Conservation (phyloP, 2,329 filamentous ascomycete genomes). For the Grosmannia huntii region DNA sequence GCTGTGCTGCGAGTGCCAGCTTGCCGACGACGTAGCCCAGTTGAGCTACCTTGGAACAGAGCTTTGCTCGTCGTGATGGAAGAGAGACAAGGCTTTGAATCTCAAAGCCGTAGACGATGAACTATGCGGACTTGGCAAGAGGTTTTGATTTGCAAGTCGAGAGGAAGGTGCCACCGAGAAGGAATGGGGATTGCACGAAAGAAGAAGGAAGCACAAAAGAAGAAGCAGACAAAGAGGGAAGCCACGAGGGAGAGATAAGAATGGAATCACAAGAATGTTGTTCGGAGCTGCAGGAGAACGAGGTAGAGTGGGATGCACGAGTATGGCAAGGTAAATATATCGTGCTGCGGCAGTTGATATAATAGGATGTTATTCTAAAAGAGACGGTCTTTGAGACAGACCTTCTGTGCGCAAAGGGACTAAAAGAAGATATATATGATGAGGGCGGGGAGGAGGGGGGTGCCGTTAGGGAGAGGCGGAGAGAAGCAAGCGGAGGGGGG, state of each 20-base stretch:
- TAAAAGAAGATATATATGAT: not conserved
- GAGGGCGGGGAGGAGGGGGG: not conserved
- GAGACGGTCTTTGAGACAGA: not conserved
- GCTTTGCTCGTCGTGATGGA: too few relatives aligned
- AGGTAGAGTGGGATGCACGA: not conserved
- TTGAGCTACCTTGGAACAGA: not conserved
- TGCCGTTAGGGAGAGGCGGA: not conserved
- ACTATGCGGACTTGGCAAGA: too few relatives aligned
- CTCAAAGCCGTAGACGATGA: too few relatives aligned
- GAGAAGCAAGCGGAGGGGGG: not conserved
- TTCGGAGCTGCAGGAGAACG: not conserved
- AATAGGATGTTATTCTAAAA: not conserved
- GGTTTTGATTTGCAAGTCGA: not conserved
- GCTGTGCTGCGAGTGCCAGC: constrained; percentile 36
- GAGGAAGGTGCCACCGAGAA: not conserved
- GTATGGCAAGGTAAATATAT: not conserved
- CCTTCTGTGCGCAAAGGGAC: not conserved
- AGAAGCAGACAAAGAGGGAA: not conserved
- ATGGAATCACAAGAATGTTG: not conserved
- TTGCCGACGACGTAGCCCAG: constrained; percentile 16
- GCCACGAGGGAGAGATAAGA: not conserved
- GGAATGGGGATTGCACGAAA: not conserved
- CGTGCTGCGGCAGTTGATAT: not conserved
- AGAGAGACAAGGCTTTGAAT: too few relatives aligned
- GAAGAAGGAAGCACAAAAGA: not conserved